Evolutionary conservation across 2,329 filamentous ascomycete genomes (phyloP), one percentile per base, ranked within the genome.

Genomic region (Pseudogymnoascus verrucosus): DNA sequence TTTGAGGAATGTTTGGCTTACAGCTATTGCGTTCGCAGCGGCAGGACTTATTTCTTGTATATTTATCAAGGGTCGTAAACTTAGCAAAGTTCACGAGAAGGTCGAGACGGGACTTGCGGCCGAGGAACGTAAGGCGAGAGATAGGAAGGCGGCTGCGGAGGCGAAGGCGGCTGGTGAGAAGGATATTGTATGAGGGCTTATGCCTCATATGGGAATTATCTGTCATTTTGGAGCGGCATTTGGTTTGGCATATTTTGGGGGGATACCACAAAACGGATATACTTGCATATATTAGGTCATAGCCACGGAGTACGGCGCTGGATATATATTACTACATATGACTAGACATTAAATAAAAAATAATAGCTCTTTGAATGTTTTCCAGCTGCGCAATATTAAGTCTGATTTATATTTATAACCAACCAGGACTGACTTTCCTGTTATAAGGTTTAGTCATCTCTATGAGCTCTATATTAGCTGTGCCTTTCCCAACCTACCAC

Each of bases 51-150:
- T 78, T 1, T 75, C 75, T 3, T 78, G 76, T 60, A 65, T 73
- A 3, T 80, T 82, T 59, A 75, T 84, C 61, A 73, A 75, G 34
- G 78, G 79, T 51, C 66, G 70, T 12, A 69, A 74, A 3, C 68
- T 84, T 69, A 81, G 75, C 51, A 78, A 75, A 59, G 79, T 81
- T 65, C 81, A 84, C 67, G 75, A 76, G 5, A 78, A 82, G 69
- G 82, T 78, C 5, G 80, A 77, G 71, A 84, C 82, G 3, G 82
- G 82, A 0, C 60, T 68, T 6, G 64, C 61, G 6, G 62, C 64
- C 12, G 62, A 67, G 42, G 66, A 62, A 31, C 54, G 70, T 36
- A 68, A 64, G 62, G 40, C 60, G 8, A 62, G 67, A 40, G 65
- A 64, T 37, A 65, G 65, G 31, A 67, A 64, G 62, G 66, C 36